phyloP scores from a whole-genome alignment of 2,329 filamentous ascomycete genomes.

The Fusarium ambrosium region DNA sequence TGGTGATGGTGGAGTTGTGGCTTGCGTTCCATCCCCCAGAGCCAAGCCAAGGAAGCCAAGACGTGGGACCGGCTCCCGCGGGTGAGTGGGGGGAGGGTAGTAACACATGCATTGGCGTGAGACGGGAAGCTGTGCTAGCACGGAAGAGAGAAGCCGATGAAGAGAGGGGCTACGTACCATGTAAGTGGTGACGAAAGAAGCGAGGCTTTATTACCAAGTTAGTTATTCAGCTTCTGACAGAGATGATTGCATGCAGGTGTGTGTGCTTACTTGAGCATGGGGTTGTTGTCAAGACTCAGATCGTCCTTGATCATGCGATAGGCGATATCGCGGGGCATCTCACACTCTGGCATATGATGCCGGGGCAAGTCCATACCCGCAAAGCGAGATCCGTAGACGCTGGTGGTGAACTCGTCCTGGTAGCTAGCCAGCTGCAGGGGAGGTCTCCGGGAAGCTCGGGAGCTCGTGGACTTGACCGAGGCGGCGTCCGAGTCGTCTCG shows the following conservation, averaged over 20 bases:
- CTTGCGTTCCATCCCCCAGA: constrained; percentile 12
- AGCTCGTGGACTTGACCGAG: constrained; percentile 44
- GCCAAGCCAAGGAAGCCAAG: constrained; percentile 32
- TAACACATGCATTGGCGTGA: constrained; percentile 22
- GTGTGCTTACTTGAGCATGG: constrained; percentile 78
- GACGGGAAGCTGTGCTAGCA: constrained; percentile 5
- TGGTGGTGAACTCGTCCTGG: constrained; percentile 76
- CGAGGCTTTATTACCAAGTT: constrained; percentile 69
- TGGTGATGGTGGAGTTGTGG: constrained; percentile 10
- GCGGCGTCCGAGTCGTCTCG: constrained; percentile 49
- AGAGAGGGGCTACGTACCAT: constrained; percentile 72
- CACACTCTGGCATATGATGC: constrained; percentile 86
- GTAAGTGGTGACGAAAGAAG: constrained; percentile 95
- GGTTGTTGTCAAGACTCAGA: constrained; percentile 90
- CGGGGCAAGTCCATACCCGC: constrained; percentile 84
- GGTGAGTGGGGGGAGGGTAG: neutral
- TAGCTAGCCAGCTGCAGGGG: constrained; percentile 64
- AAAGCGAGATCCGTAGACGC: constrained; percentile 89
- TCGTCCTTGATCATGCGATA: constrained; percentile 98
- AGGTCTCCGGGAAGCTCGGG: constrained; percentile 41
- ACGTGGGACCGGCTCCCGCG: constrained; percentile 19
- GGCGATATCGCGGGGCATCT: constrained; percentile 94
- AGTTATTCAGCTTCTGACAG: constrained; percentile 1
- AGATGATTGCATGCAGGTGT: no score
- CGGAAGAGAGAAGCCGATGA: constrained; percentile 4